These are phyloP conservation scores for Diaporthe australafricana DNA, from an alignment of 2,329 filamentous ascomycete species.

Conservation along the genomic window DNA sequence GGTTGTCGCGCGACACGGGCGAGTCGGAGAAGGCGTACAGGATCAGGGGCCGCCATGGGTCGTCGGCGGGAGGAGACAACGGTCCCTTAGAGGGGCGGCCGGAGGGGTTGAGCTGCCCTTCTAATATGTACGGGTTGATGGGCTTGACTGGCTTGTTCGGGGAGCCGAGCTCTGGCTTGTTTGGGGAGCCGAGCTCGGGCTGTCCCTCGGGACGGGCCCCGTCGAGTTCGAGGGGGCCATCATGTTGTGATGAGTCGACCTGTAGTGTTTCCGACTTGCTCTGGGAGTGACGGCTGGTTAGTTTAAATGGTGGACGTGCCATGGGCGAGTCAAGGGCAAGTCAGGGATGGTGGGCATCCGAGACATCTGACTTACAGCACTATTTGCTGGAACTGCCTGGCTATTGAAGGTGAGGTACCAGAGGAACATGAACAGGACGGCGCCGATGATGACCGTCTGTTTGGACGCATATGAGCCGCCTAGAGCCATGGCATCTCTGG, in stretches of 20 bases:
- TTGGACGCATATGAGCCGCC: conserved; percentile 34
- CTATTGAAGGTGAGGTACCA: conserved; percentile 34
- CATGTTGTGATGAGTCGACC: conserved; percentile 14
- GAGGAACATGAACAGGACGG: conserved; percentile 29
- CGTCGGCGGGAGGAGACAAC: conserved; percentile 36
- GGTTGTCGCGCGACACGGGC: conserved; percentile 46
- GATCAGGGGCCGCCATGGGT: conserved; percentile 44
- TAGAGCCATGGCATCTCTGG: conserved; percentile 36
- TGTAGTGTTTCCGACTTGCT: conserved; percentile 13
- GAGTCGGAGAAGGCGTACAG: conserved; percentile 52
- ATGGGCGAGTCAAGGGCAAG: not conserved
- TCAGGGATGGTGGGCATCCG: not conserved
- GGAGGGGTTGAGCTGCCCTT: conserved; percentile 36
- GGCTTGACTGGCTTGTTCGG: conserved; percentile 20
- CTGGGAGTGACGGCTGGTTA: not conserved
- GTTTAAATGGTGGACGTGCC: not conserved
- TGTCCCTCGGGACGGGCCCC: not conserved
- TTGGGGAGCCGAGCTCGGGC: not conserved
- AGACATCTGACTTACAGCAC: conserved; percentile 32
- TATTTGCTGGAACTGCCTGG: conserved; percentile 10
- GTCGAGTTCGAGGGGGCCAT: conserved; percentile 23
- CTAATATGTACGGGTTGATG: conserved; percentile 36
- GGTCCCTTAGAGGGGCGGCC: conserved; percentile 34
- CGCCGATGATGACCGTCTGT: conserved; percentile 35
- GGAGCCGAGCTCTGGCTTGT: not conserved